Conservation (phyloP, 1,284 basidiomycete species). For the Porodaedalea pini region DNA sequence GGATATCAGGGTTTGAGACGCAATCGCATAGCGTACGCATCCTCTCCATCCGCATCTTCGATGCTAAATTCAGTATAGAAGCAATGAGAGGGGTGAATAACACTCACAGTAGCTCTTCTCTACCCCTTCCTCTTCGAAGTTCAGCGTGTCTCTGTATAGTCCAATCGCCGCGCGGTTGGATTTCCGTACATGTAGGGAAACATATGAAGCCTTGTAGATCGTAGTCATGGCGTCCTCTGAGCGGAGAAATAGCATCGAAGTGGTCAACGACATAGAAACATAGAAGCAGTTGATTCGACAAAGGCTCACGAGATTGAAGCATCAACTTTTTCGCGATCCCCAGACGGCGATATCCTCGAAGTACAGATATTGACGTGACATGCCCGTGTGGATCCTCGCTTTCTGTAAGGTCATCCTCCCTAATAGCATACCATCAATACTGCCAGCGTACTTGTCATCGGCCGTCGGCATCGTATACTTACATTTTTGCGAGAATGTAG, state of each 20-base stretch:
- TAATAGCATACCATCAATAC: conserved; percentile 32
- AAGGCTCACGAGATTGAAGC: conserved; percentile 73
- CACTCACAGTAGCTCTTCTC: conserved; percentile 77
- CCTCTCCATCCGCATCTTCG: conserved; percentile 84
- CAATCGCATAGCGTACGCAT: conserved; percentile 86
- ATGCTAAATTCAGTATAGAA: conserved; percentile 4
- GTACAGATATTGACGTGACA: conserved; percentile 88
- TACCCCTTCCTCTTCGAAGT: conserved; percentile 72
- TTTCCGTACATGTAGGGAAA: conserved; percentile 83
- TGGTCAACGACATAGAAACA: conserved; percentile 1
- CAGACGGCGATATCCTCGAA: conserved; percentile 79
- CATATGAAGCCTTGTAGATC: conserved; percentile 72
- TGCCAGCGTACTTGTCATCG: conserved; percentile 3
- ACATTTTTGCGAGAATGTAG: conserved; percentile 95
- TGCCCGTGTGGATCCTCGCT: conserved; percentile 73
- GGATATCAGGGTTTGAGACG: conserved; percentile 39
- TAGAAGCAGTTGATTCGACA: conserved; percentile 6
- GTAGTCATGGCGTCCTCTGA: conserved; percentile 85
- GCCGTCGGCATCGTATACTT: conserved; percentile 26
- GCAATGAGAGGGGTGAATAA: not conserved
- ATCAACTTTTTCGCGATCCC: conserved; percentile 88
- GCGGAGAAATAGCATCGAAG: conserved; percentile 8
- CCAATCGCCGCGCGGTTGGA: conserved; percentile 83
- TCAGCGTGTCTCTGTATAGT: conserved; percentile 80
- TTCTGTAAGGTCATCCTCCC: conserved; percentile 68